Conservation (phyloP, 2,329 filamentous ascomycete species). For the Exophiala alcalophila region DNA sequence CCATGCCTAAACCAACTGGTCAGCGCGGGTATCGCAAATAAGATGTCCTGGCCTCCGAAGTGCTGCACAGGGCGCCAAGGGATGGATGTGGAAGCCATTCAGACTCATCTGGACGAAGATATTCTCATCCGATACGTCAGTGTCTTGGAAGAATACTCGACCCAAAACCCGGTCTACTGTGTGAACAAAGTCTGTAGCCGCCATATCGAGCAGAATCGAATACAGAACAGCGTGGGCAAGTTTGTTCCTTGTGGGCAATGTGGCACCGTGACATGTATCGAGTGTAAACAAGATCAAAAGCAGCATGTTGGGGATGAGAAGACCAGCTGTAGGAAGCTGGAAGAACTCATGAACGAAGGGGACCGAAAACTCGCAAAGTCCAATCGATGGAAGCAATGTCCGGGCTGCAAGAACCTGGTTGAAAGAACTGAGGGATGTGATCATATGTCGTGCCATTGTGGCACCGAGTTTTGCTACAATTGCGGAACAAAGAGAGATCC, state of each 20-base stretch:
- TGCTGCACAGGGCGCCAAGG: slow-evolving; percentile 8
- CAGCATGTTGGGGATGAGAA: slow-evolving; percentile 5
- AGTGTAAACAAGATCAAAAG: slow-evolving; percentile 11
- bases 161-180: slow-evolving; percentile 14
- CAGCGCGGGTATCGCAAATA: slow-evolving; percentile 7
- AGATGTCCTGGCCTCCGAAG: slow-evolving; percentile 12
- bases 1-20: slow-evolving; percentile 14
- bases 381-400: slow-evolving; percentile 23
- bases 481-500: slow-evolving; percentile 7
- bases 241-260: slow-evolving; percentile 15
- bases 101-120: slow-evolving; percentile 8
- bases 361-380: slow-evolving; percentile 11
- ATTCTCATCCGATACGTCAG: slow-evolving; percentile 6
- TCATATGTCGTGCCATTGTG: slow-evolving; percentile 21
- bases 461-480: slow-evolving; percentile 20
- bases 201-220: slow-evolving; percentile 4
- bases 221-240: slow-evolving; percentile 1
- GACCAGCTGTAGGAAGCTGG: slow-evolving; percentile 6
- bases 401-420: slow-evolving; percentile 20
- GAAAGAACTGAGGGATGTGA: slow-evolving; percentile 20
- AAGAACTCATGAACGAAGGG: slow-evolving; percentile 5
- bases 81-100: slow-evolving; percentile 10
- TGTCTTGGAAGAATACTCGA: slow-evolving; percentile 12
- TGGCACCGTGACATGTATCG: slow-evolving; percentile 9
- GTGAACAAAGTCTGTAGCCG: slow-evolving; percentile 8